These are phyloP conservation scores for Volvox carteri DNA, from an alignment of 163 green algal species.

Conservation along the genomic window DNA sequence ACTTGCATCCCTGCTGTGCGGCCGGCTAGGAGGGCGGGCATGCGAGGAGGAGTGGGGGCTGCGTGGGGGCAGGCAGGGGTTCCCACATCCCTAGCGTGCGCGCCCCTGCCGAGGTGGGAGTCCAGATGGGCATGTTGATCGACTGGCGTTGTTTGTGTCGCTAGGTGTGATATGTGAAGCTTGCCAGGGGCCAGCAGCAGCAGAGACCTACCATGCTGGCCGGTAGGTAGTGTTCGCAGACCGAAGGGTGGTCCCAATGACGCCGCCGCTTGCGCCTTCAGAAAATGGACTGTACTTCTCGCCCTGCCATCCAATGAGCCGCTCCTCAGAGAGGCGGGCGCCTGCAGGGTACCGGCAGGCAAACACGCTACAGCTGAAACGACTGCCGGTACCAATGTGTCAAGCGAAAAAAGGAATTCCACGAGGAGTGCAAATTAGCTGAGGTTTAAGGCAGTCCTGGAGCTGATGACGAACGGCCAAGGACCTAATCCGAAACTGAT, in stretches of 20 bases:
- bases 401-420: too few species aligned
- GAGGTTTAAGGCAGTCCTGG: not conserved
- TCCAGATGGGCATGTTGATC: too few species aligned
- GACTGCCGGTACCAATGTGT: not conserved
- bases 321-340: conserved; percentile 11
- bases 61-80: too few species aligned
- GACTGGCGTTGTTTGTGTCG: too few species aligned
- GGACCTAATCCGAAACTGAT: not conserved
- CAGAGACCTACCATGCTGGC: not conserved
- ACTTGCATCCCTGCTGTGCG: too few species aligned
- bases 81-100: too few species aligned
- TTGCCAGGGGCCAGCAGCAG: not conserved
- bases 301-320: conserved; percentile 48
- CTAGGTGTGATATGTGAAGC: not conserved
- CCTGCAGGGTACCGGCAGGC: not conserved
- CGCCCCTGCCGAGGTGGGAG: too few species aligned
- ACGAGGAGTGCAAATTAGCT: not conserved
- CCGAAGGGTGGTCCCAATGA: not conserved
- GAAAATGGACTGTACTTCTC: conserved; percentile 26
- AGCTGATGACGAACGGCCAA: not conserved
- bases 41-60: too few species aligned
- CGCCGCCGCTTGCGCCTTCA: not conserved
- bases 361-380: conserved; percentile 5
- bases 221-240: conserved; percentile 20
- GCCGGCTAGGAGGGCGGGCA: too few species aligned